These are phyloP conservation scores for Graphilbum sp. DNA, from an alignment of 2,329 filamentous ascomycete species.

Conservation along the genomic window DNA sequence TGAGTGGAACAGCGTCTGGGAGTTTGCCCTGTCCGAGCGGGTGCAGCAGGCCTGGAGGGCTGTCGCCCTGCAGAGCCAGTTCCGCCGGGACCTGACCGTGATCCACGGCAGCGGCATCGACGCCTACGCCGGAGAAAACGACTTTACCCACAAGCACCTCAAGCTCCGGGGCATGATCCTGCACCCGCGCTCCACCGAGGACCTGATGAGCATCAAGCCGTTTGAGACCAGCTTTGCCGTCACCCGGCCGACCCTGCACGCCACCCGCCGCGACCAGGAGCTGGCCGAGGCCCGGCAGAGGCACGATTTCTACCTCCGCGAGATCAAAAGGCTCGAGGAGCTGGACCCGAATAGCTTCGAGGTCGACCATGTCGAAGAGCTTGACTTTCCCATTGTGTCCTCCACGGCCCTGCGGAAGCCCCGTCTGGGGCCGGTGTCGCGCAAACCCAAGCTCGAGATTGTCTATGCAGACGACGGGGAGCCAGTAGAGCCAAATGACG, in stretches of 20 bases:
- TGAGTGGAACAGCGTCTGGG: slow-evolving; percentile 9
- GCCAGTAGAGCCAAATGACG: not conserved
- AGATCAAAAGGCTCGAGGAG: not conserved
- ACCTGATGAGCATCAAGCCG: not conserved
- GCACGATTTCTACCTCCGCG: not conserved
- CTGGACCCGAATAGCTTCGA: not conserved
- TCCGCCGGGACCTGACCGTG: not conserved
- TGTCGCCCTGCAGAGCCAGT: not conserved
- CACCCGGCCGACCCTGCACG: not conserved
- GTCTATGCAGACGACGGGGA: not conserved
- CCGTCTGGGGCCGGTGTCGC: not conserved
- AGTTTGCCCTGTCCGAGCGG: slow-evolving; percentile 1
- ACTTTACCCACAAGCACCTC: slow-evolving; percentile 1
- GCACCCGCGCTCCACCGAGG: not conserved
- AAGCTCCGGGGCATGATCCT: not conserved
- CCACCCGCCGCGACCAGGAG: not conserved
- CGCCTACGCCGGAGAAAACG: not conserved
- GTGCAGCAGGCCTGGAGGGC: slow-evolving; percentile 6
- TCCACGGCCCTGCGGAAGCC: not conserved
- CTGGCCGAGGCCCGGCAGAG: not conserved
- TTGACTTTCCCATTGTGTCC: not conserved
- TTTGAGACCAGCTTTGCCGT: not conserved
- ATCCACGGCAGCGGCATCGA: not conserved
- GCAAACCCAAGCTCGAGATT: slow-evolving; percentile 1
- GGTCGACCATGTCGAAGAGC: not conserved